Percentiles rank a stretch among this genome's conserved stretches.
phyloP scores from a whole-genome alignment of 106 monocot species.

The Dioscorea zingiberensis region DNA sequence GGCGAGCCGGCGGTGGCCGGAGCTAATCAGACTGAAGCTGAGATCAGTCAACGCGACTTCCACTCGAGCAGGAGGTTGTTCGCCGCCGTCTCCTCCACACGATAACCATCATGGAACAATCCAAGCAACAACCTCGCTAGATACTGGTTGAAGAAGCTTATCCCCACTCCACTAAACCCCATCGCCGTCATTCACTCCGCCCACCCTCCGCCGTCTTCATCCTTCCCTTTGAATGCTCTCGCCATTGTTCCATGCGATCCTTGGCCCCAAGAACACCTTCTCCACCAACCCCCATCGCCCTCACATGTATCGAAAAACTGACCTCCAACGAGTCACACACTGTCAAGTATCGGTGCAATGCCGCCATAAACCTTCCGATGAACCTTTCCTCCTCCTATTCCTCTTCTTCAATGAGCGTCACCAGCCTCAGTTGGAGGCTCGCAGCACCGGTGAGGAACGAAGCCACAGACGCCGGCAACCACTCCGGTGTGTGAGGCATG shows the following conservation, averaged over 20 bases:
- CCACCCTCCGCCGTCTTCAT: constrained; percentile 7
- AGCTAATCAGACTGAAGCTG: constrained; percentile 26
- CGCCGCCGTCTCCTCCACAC: constrained; percentile 20
- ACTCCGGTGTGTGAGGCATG: constrained; percentile 20
- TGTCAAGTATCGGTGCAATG: constrained; percentile 34
- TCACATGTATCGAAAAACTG: constrained; percentile 28
- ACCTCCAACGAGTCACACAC: constrained; percentile 33
- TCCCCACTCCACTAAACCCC: constrained; percentile 19
- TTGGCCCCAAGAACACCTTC: constrained; percentile 27
- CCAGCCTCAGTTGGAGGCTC: constrained; percentile 7
- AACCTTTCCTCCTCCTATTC: too few species aligned
- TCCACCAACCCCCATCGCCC: constrained; percentile 36
- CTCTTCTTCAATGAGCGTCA: constrained; percentile 31
- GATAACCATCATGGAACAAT: constrained; percentile 35
- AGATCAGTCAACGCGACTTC: constrained; percentile 28
- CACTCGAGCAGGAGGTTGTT: constrained; percentile 39
- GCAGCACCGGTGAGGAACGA: constrained; percentile 33
- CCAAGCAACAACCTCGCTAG: constrained; percentile 37
- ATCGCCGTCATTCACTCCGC: constrained; percentile 27
- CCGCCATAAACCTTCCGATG: constrained; percentile 26
- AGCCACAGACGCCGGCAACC: constrained; percentile 18
- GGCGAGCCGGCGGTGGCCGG: too few species aligned
- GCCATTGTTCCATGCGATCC: constrained; percentile 23
- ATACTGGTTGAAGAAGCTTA: constrained; percentile 39
- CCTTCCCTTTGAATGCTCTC: constrained; percentile 8